Base-by-base conservation (phyloP, 495 filamentous ascomycete genomes). In the Penicillium verhagenii region DNA sequence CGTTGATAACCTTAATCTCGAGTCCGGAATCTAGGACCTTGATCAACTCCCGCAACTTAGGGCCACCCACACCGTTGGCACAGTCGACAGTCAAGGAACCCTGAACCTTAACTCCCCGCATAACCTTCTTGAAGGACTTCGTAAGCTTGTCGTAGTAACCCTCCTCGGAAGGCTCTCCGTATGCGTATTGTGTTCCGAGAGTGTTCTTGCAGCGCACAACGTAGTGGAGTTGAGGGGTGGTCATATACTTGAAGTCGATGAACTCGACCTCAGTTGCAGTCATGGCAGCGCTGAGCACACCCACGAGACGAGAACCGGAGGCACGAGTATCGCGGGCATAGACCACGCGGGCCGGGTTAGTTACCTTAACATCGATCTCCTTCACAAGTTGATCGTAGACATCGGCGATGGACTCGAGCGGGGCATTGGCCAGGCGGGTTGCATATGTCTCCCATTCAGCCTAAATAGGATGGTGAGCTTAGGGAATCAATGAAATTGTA, bases 221-320 rank as follows among this genome's bases (percentile, higher is more conserved):
- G 70, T 98, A 97, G 73, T 98, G 94, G 25, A 98, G 83, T 71
- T 97, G 94, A 10, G 94, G 94, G 1, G 94, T 98, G 16, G 94
- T 97, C 55, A 96, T 79, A 61, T 88, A 82, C 69, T 92, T 92
- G 72, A 85, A 88, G 73, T 98, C 92, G 60, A 80, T 79, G 61
- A 81, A 86, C 50, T 89, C 83, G 37, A 88, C 82, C 31, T 85
- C 82, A 45, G 86, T 85, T 28, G 88, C 89, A 24, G 85, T 85
- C 44, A 97, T 78, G 9, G 87, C 90, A 64, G 89, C 86, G 37
- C 81, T 79, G 31, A 97, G 82, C 50, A 91, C 86, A 16, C 79
- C 75, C 18, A 90, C 89, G 11, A 99, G 85, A 25, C 78, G 87
- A 57, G 90, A 88, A 26, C 94, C 94, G 31, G 91, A 96, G 37